Base-by-base conservation (phyloP, 2,329 filamentous ascomycete genomes). In the Ceratocystis diversiconidia region DNA sequence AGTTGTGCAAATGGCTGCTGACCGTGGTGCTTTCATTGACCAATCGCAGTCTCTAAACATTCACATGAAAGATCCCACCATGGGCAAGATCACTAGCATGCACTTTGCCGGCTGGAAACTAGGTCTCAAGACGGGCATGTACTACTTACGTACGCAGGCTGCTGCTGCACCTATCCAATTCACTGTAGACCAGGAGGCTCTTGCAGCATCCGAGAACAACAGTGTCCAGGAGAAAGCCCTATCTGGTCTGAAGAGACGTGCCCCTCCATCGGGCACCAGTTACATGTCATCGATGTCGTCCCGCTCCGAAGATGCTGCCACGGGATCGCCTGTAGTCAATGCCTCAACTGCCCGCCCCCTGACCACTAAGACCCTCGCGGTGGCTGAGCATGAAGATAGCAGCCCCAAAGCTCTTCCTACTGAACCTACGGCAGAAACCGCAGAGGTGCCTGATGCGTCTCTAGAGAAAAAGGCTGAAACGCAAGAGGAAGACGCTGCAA, bases 1-100 rank as follows among this genome's bases (percentile, higher is more conserved):
- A 57, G 92, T 99, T 70, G 85, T 99, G 55, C 90, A 97, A 79
- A 97, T 99, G 92, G 90, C 94, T 66, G 94, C 94, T 64, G 94
- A 99, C 75, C 92, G 94, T 76, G 94, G 94, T 78, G 94, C 94
- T 66, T 99, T 94, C 78, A 97, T 99, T 73, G 94, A 99, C 75
- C 94, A 99, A 82, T 96, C 92, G 62, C 94, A 99, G 78, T 97
- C 92, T 12, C 86, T 99, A 72, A 99, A 99, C 82, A 97, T 99
- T 71, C 94, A 99, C 82, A 91, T 99, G 87, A 95, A 95, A 77
- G 92, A 97, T 73, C 94, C 94, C 52, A 96, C 92, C 63, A 97
- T 99, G 92, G 94, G 94, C 79, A 99, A 99, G 84, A 96, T 99
- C 76, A 99, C 94, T 68, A 94, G 88, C 76, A 99, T 99, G 94